A percentile compares a stretch with the other conserved stretches of the same genome.
phyloP scores from a whole-genome alignment of 371 early-diverging fungal species.

The Haplosporangium sp. region DNA sequence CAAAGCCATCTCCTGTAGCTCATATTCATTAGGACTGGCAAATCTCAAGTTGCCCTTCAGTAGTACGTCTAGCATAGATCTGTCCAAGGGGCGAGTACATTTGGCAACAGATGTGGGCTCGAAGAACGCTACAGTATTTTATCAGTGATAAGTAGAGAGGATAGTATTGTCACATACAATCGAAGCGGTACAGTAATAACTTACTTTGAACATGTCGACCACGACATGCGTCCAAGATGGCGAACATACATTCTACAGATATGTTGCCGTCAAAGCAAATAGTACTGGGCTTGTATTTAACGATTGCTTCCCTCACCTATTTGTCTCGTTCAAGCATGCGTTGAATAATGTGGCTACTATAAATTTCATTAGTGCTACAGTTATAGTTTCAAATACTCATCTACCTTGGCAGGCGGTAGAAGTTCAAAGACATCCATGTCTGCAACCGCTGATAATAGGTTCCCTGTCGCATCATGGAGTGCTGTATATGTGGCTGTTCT shows the following conservation, averaged over 20 bases:
- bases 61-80: conserved; percentile 19
- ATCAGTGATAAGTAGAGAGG: not conserved
- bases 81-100: conserved; percentile 68
- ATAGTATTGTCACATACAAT: not conserved
- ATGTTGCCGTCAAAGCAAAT: conserved; percentile 85
- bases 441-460: conserved; percentile 84
- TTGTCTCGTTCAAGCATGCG: not conserved
- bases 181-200: not conserved
- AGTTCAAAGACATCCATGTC: conserved; percentile 86
- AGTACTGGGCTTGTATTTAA: conserved; percentile 57
- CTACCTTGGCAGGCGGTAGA: conserved; percentile 57
- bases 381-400: not conserved
- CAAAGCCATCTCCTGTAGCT: conserved; percentile 72
- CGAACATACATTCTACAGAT: conserved; percentile 56
- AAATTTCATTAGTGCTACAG: not conserved
- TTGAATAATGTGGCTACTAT: not conserved
- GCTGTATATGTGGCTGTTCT: conserved; percentile 82
- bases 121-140: conserved; percentile 68
- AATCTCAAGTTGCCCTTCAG: conserved; percentile 56
- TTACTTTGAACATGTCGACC: conserved; percentile 57
- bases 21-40: conserved; percentile 76
- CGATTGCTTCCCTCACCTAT: conserved; percentile 56
- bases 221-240: conserved; percentile 56
- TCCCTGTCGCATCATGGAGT: conserved; percentile 76
- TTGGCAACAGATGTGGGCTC: conserved; percentile 95